Percentiles rank a stretch among this genome's conserved stretches.
These are phyloP conservation scores for Rhodotorula paludigena DNA, from an alignment of 768 basidiomycete genomes.

Conservation along the genomic window DNA sequence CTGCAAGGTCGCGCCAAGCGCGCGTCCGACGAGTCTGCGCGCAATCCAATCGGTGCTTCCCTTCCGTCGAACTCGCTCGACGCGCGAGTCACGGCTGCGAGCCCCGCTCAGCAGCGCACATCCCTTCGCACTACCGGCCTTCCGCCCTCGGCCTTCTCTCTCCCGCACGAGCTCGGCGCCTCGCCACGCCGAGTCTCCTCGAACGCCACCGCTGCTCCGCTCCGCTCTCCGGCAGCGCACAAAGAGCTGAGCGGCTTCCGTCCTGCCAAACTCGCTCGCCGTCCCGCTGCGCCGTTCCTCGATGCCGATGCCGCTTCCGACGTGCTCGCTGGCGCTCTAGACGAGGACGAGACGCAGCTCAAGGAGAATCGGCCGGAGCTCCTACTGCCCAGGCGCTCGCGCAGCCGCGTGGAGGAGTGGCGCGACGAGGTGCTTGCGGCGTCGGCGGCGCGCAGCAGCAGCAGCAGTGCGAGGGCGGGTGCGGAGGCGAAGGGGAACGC, in stretches of 20 bases:
- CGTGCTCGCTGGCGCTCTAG: too few relatives aligned
- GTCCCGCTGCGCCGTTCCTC: too few relatives aligned
- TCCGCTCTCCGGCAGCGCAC: too few relatives aligned
- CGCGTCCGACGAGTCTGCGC: neutral
- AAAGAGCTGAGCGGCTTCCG: too few relatives aligned
- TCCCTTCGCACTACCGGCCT: neutral
- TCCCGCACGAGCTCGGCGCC: too few relatives aligned
- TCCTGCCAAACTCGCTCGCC: too few relatives aligned
- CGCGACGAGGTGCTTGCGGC: neutral
- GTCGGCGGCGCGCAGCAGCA: too few relatives aligned
- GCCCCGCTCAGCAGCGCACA: neutral
- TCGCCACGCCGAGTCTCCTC: too few relatives aligned
- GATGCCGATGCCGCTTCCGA: too few relatives aligned
- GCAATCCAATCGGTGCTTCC: neutral
- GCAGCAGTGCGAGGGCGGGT: neutral
- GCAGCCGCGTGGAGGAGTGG: conserved; percentile 4
- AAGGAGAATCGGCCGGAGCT: neutral
- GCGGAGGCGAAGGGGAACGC: too few relatives aligned
- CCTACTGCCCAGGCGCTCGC: neutral
- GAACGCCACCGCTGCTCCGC: too few relatives aligned
- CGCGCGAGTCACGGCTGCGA: neutral
- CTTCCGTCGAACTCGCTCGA: neutral
- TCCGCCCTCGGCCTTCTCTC: conserved; percentile 1
- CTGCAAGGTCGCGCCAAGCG: neutral
- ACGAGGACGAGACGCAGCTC: neutral